phyloP scores from a whole-genome alignment of 2,329 filamentous ascomycete species.

The Calonectria montana region DNA sequence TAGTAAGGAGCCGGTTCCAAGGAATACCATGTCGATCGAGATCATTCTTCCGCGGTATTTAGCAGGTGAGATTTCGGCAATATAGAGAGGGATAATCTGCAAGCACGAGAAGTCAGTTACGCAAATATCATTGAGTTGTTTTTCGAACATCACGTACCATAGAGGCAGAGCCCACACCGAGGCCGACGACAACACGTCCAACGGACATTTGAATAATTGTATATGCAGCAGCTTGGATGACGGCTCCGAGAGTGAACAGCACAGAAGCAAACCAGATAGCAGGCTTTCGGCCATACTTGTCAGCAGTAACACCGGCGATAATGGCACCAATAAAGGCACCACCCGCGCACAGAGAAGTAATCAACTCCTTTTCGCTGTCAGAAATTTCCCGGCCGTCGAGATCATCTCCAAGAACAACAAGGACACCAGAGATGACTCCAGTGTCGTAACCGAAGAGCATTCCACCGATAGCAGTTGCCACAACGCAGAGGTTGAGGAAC shows the following conservation, averaged over 20 bases:
- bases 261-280: conserved; percentile 32
- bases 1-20: conserved; percentile 33
- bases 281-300: conserved; percentile 34
- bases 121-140: background rate
- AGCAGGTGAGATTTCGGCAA: conserved; percentile 38
- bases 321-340: conserved; percentile 37
- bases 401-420: conserved; percentile 52
- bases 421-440: conserved; percentile 60
- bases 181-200: conserved; percentile 43
- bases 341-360: conserved; percentile 35
- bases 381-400: conserved; percentile 23
- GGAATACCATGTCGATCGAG: conserved; percentile 38
- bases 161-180: conserved; percentile 55
- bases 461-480: conserved; percentile 33
- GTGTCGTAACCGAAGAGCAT: conserved; percentile 57
- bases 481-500: conserved; percentile 30
- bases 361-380: conserved; percentile 31
- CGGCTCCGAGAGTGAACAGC: conserved; percentile 36
- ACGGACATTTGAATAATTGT: conserved; percentile 35
- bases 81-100: conserved; percentile 40
- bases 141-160: conserved; percentile 46
- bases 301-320: conserved; percentile 35
- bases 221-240: conserved; percentile 33
- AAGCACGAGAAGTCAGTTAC: background rate
- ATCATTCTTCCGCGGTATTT: conserved; percentile 40